Evolutionary conservation across 2,329 filamentous ascomycete genomes (phyloP).

Genomic region (Pseudonectria foliicola): DNA sequence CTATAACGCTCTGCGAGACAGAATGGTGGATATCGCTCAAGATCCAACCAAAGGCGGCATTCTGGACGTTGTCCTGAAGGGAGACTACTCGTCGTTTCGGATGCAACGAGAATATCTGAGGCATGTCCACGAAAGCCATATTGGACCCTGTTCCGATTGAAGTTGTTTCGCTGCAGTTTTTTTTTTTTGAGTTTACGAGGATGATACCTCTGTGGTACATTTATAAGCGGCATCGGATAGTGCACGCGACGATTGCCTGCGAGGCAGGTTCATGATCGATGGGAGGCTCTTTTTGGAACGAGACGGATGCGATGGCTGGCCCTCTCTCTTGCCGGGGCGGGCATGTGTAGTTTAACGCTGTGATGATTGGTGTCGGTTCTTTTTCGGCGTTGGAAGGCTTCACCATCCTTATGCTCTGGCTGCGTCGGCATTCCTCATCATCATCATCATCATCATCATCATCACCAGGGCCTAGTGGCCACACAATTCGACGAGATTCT

Average conservation of each 20-base stretch:
- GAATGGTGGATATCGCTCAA: conserved; percentile 46
- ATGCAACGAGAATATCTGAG: conserved; percentile 59
- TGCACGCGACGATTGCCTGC: too few relatives aligned
- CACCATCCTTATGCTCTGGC: conserved; percentile 5
- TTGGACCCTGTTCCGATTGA: conserved; percentile 27
- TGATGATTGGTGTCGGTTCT: conserved; percentile 13
- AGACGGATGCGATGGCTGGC: conserved; percentile 2
- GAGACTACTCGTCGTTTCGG: conserved; percentile 71
- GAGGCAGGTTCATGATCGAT: background rate
- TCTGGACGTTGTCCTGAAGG: conserved; percentile 64
- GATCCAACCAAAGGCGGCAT: conserved; percentile 36
- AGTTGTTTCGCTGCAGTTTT: background rate
- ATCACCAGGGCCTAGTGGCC: conserved; percentile 18
- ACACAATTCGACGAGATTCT: conserved; percentile 17
- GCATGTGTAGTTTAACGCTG: conserved; percentile 19
- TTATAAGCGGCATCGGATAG: background rate
- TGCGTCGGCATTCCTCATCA: conserved; percentile 9
- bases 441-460: too few relatives aligned
- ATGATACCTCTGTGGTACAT: conserved; percentile 4
- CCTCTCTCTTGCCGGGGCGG: conserved; percentile 1
- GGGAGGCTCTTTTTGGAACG: background rate
- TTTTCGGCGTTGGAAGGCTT: conserved; percentile 11
- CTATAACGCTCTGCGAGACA: conserved; percentile 46
- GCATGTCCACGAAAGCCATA: conserved; percentile 39
- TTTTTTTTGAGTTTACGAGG: conserved; percentile 2